phyloP scores from a whole-genome alignment of 1,284 basidiomycete genomes.

The Golubevia sp. region DNA sequence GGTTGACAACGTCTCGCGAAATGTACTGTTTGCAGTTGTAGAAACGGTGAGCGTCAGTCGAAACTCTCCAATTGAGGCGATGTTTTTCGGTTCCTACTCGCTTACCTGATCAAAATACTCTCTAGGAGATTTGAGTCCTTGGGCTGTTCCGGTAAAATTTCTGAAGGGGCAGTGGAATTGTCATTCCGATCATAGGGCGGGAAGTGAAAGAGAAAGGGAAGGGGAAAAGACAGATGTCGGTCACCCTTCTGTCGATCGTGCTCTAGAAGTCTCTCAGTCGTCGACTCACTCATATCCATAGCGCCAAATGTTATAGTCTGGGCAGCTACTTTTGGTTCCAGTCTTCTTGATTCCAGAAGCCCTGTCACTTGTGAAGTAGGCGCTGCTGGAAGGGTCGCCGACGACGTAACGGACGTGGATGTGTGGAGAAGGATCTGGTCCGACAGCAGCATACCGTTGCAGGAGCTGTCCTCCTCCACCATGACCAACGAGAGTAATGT shows the following conservation, averaged over 20 bases:
- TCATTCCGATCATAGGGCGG: too few relatives aligned
- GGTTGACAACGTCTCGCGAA: background rate
- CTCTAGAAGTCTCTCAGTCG: slow-evolving; percentile 40
- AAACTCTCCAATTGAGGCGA: background rate
- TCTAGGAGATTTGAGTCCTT: background rate
- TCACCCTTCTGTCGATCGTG: slow-evolving; percentile 27
- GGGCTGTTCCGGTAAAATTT: too few relatives aligned
- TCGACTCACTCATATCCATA: slow-evolving; percentile 37
- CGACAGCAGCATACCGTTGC: slow-evolving; percentile 23
- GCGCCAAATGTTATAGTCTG: slow-evolving; percentile 17
- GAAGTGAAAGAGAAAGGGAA: too few relatives aligned
- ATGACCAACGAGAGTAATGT: slow-evolving; percentile 26
- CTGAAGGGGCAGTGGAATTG: too few relatives aligned
- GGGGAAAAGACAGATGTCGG: slow-evolving; percentile 1
- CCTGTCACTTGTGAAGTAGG: slow-evolving; percentile 33
- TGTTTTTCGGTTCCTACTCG: background rate
- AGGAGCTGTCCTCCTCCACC: slow-evolving; percentile 26
- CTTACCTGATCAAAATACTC: background rate
- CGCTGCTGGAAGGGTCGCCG: slow-evolving; percentile 30
- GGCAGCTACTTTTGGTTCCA: slow-evolving; percentile 10
- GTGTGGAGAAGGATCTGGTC: slow-evolving; percentile 1
- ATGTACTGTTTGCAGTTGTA: too few relatives aligned
- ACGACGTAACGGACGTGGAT: slow-evolving; percentile 17
- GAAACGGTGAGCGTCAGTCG: background rate
- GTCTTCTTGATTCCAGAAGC: slow-evolving; percentile 10